Conservation (phyloP, 2,329 filamentous ascomycete species). For the Magnaporthiopsis poae region DNA sequence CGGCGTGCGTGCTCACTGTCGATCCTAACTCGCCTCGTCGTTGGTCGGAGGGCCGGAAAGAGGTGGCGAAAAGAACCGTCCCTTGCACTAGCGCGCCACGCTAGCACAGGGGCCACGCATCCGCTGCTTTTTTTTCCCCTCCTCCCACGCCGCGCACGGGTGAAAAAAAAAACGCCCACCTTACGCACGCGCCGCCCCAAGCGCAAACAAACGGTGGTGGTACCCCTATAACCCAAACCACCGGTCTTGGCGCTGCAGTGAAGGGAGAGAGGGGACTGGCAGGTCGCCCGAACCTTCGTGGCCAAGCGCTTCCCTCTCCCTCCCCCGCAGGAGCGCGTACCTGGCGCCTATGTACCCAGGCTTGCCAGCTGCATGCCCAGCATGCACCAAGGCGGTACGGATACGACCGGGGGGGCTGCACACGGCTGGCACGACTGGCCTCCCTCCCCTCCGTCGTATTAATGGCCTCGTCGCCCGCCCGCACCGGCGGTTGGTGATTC, state of each 20-base stretch:
- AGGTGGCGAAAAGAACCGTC: not conserved
- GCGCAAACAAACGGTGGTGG: not conserved
- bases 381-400: too few relatives aligned
- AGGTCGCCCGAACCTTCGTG: not conserved
- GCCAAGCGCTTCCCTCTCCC: not conserved
- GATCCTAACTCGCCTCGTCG: not conserved
- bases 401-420: not conserved
- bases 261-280: not conserved
- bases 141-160: too few relatives aligned
- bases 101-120: not conserved
- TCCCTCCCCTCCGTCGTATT: not conserved
- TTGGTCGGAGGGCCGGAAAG: too few relatives aligned
- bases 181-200: not conserved
- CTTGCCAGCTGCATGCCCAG: not conserved
- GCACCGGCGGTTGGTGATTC: not conserved
- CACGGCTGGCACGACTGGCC: not conserved
- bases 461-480: not conserved
- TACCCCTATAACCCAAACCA: not conserved
- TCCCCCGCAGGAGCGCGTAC: not conserved
- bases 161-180: not conserved
- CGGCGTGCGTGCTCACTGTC: not conserved
- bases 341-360: not conserved
- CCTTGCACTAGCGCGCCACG: not conserved
- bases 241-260: not conserved
- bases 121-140: too few relatives aligned